Conservation (phyloP, 2,329 filamentous ascomycete species). For the Nannizziopsis barbatae region DNA sequence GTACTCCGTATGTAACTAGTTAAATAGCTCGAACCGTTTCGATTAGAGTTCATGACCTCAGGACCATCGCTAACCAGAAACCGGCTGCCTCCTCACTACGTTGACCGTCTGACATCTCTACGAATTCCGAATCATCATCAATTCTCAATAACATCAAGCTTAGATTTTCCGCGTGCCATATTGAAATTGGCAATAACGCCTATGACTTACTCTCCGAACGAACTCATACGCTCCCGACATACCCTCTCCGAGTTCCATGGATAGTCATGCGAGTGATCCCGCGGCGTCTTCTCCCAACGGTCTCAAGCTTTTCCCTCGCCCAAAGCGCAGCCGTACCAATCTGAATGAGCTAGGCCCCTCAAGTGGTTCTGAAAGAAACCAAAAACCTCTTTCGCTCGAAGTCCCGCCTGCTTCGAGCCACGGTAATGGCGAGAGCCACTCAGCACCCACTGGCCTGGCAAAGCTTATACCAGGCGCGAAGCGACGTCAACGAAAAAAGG, state of each 20-base stretch:
- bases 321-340: slow-evolving; percentile 30
- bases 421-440: slow-evolving; percentile 26
- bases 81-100: not conserved
- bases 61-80: not conserved
- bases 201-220: too few species aligned
- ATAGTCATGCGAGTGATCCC: slow-evolving; percentile 23
- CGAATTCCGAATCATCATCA: too few species aligned
- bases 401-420: slow-evolving; percentile 30
- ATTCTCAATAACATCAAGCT: too few species aligned
- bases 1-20: too few species aligned
- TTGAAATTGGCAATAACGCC: too few species aligned
- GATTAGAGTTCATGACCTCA: slow-evolving; percentile 6
- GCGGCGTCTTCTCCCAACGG: slow-evolving; percentile 24
- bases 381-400: slow-evolving; percentile 29
- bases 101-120: too few species aligned
- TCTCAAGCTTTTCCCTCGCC: slow-evolving; percentile 27
- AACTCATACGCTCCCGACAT: too few species aligned
- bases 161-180: too few species aligned
- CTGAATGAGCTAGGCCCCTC: slow-evolving; percentile 26
- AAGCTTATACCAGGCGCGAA: slow-evolving; percentile 37
- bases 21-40: too few species aligned
- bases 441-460: slow-evolving; percentile 39
- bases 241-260: slow-evolving; percentile 21
- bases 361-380: slow-evolving; percentile 18
- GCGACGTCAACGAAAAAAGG: slow-evolving; percentile 36